Evolutionary conservation across 805 yeast species (phyloP).

Genomic region (Yamadazyma laniorum): DNA sequence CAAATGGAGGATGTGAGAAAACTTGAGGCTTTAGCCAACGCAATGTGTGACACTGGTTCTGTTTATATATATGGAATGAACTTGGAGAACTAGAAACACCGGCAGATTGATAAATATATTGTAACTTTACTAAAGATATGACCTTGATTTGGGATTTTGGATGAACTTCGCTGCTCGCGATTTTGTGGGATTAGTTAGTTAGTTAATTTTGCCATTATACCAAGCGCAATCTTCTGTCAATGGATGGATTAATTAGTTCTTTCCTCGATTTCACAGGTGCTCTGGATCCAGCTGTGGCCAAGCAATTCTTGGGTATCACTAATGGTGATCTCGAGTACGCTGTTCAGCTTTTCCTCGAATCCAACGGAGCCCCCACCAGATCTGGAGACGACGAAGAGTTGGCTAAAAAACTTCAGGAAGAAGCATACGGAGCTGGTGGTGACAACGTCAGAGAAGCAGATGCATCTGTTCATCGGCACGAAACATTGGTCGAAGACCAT

Average conservation of each 20-base stretch:
- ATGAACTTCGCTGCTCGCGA: background rate
- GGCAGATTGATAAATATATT: background rate
- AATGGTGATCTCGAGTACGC: conserved; percentile 81
- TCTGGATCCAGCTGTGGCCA: conserved; percentile 64
- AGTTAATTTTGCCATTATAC: background rate
- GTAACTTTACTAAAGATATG: background rate
- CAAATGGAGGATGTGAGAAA: background rate
- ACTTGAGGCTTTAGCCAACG: background rate
- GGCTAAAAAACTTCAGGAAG: conserved; percentile 63
- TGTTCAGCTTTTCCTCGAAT: conserved; percentile 75
- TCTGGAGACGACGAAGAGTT: conserved; percentile 44
- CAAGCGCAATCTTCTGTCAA: conserved; percentile 9
- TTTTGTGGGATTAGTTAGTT: too few species aligned
- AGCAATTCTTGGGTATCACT: conserved; percentile 74
- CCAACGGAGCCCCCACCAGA: conserved; percentile 13
- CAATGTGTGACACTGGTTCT: background rate
- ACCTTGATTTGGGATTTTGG: background rate
- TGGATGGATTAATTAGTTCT: conserved; percentile 57
- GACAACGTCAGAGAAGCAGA: conserved; percentile 53
- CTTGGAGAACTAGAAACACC: background rate
- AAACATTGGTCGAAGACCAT: conserved; percentile 58
- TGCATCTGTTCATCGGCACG: conserved; percentile 75
- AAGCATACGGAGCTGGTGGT: conserved; percentile 48
- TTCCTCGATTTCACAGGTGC: conserved; percentile 85
- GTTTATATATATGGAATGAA: background rate